Base-by-base conservation (phyloP, 2,329 filamentous ascomycete genomes). In the Ophiobolus disseminans region DNA sequence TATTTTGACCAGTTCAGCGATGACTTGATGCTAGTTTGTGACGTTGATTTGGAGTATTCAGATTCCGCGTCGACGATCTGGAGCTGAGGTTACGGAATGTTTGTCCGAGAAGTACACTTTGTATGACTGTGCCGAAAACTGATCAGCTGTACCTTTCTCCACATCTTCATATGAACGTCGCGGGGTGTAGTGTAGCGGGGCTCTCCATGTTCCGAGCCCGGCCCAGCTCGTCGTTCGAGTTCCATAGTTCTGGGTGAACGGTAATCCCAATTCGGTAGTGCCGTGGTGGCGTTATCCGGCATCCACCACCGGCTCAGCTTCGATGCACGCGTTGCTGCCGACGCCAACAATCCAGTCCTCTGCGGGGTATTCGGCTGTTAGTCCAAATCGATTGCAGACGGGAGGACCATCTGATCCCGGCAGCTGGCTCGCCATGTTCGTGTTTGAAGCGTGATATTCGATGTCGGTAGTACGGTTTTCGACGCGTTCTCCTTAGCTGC, bases 191-290 rank as follows among this genome's bases (percentile, higher is more conserved):
- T 14, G 30, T 32, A 7, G 30, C 30, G 30, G 30, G 30, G 23
- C 23, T 7, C 13, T 32, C 9, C 5, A 7, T 32, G 30, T 32
- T 13, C 10, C 10, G 30, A 32, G 30, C 30, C n/a, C 30, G 30
- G 30, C 10, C 30, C 3, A 3, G n/a, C 9, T 14, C 9, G n/a
- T 14, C 8, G 30, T 32, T 21, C 3, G 23, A 19, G 11, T 20
- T 17, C 20, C 11, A 14, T n/a, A n/a, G n/a, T n/a, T n/a, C n/a
- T n/a, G 7, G 21, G 26, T 9, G 34, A 20, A 14, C 43, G 48
- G 48, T 38, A 38, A 39, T 35, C 48, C 48, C 17, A 40, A 46
- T 40, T 19, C 39, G 43, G 48, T 28, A n/a, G 37, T 43, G 32
- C 42, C 42, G 43, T 19, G 10, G 26, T 30, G 9, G 31, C 31